Evolutionary conservation across 345 rosid species (phyloP), one percentile per base, ranked within the genome.

Genomic region (Fremontodendron californicum): DNA sequence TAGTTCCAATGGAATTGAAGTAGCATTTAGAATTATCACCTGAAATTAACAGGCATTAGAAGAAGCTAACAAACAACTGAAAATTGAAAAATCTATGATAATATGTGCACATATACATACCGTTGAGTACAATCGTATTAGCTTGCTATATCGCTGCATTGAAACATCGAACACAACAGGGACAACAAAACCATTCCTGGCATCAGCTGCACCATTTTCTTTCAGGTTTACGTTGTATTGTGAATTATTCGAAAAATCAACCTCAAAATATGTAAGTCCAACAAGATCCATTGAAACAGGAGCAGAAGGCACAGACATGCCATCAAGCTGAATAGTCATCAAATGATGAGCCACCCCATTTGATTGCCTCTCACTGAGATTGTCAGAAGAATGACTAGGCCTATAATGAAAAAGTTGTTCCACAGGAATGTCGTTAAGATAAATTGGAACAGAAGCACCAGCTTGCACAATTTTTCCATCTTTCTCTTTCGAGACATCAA

Each of bases 81-180:
- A 74, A 29, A 81, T 37, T 46, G 70, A 78, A 77, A 68, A 79
- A 9, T 4, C 29, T 64, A 46, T 54, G 58, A 75, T 19, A 31
- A 27, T 67, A 6, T 69, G 19, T 42, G 49, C 75, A 9, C 27
- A 48, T 76, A 73, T 73, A 85, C 94, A 70, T 89, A 94, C 98
- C 43, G 97, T 94, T 55, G 98, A 91, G 87, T 94, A 94, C 77
- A 94, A 77, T 58, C 91, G 90, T 76, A 94, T 88, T 77, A 93
- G 86, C 85, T 94, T 94, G 91, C 92, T 91, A 80, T 89, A 90
- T 66, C 86, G 97, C 83, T 88, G 90, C 78, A 91, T 78, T 46
- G 97, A 93, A 84, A 94, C 98, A 87, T 94, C 98, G 81, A 84
- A 90, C 75, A 94, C 92, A 80, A 94, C 98, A 64, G 98, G 98